Conservation (phyloP, 805 yeast species). For the Kazachstania africana region DNA sequence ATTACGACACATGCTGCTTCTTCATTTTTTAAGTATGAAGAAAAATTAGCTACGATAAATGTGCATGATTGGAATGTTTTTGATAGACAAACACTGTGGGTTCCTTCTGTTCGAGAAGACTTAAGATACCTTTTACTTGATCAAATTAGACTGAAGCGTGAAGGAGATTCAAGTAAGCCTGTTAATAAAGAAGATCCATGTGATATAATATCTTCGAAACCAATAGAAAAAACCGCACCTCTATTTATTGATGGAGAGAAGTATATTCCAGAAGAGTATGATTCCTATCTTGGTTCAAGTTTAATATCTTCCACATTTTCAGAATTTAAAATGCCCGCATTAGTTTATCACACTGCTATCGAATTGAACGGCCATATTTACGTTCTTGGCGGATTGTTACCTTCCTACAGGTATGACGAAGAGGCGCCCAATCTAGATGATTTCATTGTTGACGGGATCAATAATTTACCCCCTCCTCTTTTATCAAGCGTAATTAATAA, state of each 20-base stretch:
- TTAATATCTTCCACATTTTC: slow-evolving; percentile 25
- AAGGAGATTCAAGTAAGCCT: too few relatives aligned
- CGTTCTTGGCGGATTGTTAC: slow-evolving; percentile 36
- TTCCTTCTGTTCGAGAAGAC: slow-evolving; percentile 11
- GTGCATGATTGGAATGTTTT: slow-evolving; percentile 7
- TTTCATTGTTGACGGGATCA: slow-evolving; percentile 28
- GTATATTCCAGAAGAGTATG: slow-evolving; percentile 9
- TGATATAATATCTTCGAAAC: too few relatives aligned
- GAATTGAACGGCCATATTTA: slow-evolving; percentile 28
- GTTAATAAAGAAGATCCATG: slow-evolving; percentile 1
- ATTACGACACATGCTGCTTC: slow-evolving; percentile 2
- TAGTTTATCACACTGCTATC: slow-evolving; percentile 33
- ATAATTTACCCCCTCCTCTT: slow-evolving; percentile 37
- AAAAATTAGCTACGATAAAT: slow-evolving; percentile 11
- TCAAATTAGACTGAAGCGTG: slow-evolving; percentile 1
- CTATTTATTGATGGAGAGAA: slow-evolving; percentile 9
- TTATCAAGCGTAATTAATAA: slow-evolving; percentile 30
- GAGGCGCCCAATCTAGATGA: slow-evolving; percentile 25
- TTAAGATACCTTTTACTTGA: slow-evolving; percentile 5
- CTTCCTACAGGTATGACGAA: slow-evolving; percentile 16
- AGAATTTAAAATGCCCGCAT: slow-evolving; percentile 28
- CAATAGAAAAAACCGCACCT: slow-evolving; percentile 4
- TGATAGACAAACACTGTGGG: slow-evolving; percentile 17
- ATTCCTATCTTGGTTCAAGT: slow-evolving; percentile 15
- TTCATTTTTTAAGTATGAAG: slow-evolving; percentile 13